Evolutionary conservation across 2,329 filamentous ascomycete genomes (phyloP).

Genomic region (Fusarium acutatum): DNA sequence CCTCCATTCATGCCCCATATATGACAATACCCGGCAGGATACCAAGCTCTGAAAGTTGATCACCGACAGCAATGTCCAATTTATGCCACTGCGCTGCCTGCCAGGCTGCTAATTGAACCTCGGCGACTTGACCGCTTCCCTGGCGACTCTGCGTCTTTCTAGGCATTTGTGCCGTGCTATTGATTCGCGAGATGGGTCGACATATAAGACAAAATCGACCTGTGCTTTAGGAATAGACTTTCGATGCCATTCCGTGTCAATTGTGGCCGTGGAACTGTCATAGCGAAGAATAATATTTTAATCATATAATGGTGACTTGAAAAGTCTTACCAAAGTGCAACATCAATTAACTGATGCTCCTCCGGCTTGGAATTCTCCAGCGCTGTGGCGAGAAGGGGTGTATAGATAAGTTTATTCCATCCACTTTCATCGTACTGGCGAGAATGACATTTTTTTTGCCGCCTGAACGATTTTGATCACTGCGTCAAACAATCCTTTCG

Average conservation of each 20-base stretch:
- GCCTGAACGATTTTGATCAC: background rate
- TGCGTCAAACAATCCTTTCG: background rate
- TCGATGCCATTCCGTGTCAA: background rate
- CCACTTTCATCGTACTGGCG: background rate
- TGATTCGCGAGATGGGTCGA: too few species aligned
- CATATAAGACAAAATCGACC: background rate
- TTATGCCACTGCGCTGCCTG: background rate
- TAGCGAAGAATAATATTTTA: background rate
- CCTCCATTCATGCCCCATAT: background rate
- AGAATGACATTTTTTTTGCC: background rate
- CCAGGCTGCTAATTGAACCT: background rate
- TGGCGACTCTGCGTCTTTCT: background rate
- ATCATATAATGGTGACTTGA: fast-evolving
- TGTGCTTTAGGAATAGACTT: background rate
- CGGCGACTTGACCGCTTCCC: background rate
- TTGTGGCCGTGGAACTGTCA: background rate
- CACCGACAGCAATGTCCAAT: background rate
- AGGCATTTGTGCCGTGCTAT: background rate
- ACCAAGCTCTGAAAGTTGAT: background rate
- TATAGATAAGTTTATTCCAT: background rate
- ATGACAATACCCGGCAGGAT: background rate
- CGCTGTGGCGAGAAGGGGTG: background rate
- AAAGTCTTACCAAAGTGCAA: background rate
- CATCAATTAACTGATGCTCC: background rate
- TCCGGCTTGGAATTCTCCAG: background rate